Evolutionary conservation across 2,329 filamentous ascomycete species (phyloP), one percentile per base, ranked within the genome.

Genomic region (Diaporthe sp.): DNA sequence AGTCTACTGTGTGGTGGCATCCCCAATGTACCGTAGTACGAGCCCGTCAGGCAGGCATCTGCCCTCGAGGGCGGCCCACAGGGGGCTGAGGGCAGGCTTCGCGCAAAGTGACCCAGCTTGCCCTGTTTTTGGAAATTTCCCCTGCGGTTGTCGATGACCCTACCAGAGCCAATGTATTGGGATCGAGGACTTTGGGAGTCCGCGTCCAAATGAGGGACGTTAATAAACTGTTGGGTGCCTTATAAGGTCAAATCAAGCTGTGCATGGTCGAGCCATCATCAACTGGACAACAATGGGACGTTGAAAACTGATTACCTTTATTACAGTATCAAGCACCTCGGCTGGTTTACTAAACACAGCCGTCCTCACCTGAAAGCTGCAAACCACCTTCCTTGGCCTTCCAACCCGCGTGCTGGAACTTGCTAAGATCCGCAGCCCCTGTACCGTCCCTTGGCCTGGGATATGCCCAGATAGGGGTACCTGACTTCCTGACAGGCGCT

Each of bases 401-500:
- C 22, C 22, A 22, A 34, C 62, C 22, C 31, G 7, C 31, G 8
- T 25, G 7, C 65, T 39, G 28, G n/a, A 12, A 42, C 19, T 19
- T 25, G 31, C 65, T 68, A 51, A 53, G 46, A 68, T 51, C 22
- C 28, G 46, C 31, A 13, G 46, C 31, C 61, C 46, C 49, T 25
- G 34, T 31, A 53, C n/a, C n/a, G 31, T 34, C 31, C 12, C 46
- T 49, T 25, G 19, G 12, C 13, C 62, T 68, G 13, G 65, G 46
- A 68, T 53, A 39, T 7, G 34, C 65, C 34, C 8, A 28, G 65
- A 53, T 42, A 42, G 46, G 46, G 46, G 65, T 51, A n/a, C 46
- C 44, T 68, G 59, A 65, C 59, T 25, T 17, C 39, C 37, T 67
- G 65, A 68, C 65, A 53, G 34, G 15, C 28, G 46, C 19, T 37